Base-by-base conservation (phyloP, 2,329 filamentous ascomycete species). In the Pestalotiopsis fici region DNA sequence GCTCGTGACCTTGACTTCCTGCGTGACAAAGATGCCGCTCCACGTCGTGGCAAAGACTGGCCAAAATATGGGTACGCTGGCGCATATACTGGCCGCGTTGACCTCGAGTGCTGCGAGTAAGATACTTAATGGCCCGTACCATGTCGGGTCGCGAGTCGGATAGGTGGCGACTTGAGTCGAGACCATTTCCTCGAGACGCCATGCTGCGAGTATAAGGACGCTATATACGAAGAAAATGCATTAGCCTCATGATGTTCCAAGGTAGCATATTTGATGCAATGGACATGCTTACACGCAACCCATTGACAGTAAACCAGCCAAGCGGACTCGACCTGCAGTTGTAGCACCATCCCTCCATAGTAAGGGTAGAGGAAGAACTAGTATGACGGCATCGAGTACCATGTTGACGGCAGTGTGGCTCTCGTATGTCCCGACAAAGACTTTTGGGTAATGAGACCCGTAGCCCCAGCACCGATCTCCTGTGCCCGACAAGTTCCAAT, bases 381-480 rank as follows among this genome's bases (percentile, higher is more conserved):
- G 71, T 2, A 80, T 76, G 4, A 77, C 43, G 2, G 76, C 50
- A 59, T 80, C 79, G 13, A 81, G 72, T 1, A 70, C 47, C 73
- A 80, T 76, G 66, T 80, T 81, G 50, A 75, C 62, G 2, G 73
- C 73, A 0, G 76, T 73, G 59, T 81, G 79, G 66, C 73, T 76
- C 62, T 75, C 71, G 66, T 75, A 80, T 1, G 76, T 78, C 2
- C 72, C 74, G 35, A 74, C 70, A 66, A 81, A 78, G 1, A 69
- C 65, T 7, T 4, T 50, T 1, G 73, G 54, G 4, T 71, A 35
- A 27, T 70, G 71, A 2, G 77, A 76, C n/a, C 76, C 76, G 64
- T 77, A 79, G 4, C 70, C 77, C 66, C 74, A 79, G 66, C 78
- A 78, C 18, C 25, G 47, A 3, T 43, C 59, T 2, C 66, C 66